Percentiles rank a stretch among this genome's conserved stretches.
Evolutionary conservation across 306 rosid genomes (phyloP).

Genomic region (Prunus mira): DNA sequence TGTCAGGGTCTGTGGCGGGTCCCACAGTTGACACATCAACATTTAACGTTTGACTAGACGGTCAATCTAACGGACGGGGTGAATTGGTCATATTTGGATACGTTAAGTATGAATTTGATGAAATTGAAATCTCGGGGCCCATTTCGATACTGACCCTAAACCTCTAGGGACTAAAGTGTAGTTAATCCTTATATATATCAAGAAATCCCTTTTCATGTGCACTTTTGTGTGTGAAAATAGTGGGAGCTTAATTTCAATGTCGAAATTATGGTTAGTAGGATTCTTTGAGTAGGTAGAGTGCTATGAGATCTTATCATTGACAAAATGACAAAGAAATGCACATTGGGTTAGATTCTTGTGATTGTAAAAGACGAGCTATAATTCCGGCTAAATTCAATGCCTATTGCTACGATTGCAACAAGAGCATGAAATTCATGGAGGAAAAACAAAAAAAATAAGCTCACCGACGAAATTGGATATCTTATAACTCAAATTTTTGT

Average conservation of each 20-base stretch:
- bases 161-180: no score
- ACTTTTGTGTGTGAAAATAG: neutral
- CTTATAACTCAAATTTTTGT: neutral
- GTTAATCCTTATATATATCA: no score
- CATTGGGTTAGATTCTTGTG: neutral
- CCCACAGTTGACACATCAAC: no score
- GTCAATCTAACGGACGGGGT: no score
- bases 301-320: neutral
- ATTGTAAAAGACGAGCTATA: neutral
- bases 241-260: slow-evolving; percentile 11
- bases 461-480: neutral
- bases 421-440: neutral
- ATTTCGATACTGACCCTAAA: no score
- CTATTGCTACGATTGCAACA: neutral
- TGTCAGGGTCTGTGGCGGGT: no score
- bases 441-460: neutral
- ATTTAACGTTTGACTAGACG: no score
- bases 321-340: neutral
- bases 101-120: no score
- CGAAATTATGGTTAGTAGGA: slow-evolving; percentile 1
- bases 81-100: no score
- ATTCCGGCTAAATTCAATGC: slow-evolving; percentile 4
- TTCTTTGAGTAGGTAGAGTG: neutral
- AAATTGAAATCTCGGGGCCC: no score
- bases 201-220: neutral